phyloP scores from a whole-genome alignment of 192 early-diverging fungal species.

The Entomortierella beljakovae region DNA sequence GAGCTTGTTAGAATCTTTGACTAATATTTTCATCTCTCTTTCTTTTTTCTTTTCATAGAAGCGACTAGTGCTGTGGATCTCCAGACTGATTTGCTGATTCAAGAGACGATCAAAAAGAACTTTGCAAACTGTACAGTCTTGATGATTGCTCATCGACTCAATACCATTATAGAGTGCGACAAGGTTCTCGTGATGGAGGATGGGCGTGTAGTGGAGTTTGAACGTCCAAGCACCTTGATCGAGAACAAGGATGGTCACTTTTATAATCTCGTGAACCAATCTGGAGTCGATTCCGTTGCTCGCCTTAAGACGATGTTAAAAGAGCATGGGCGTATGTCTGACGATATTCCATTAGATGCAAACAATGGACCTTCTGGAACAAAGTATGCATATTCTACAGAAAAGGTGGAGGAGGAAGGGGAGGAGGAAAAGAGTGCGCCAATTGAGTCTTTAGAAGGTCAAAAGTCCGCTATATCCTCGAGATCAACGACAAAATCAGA shows the following conservation, averaged over 20 bases:
- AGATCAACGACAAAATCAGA: no score
- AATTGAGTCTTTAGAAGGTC: neutral
- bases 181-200: conserved; percentile 63
- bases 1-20: no score
- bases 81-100: conserved; percentile 61
- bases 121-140: conserved; percentile 68
- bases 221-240: conserved; percentile 47
- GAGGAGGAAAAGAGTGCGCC: conserved; percentile 3
- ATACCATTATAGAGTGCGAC: conserved; percentile 68
- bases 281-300: conserved; percentile 46
- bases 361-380: conserved; percentile 6
- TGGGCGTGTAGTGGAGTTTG: conserved; percentile 61
- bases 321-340: conserved; percentile 47
- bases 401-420: neutral
- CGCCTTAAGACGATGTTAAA: conserved; percentile 43
- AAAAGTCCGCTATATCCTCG: conserved; percentile 5
- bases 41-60: conserved; percentile 17
- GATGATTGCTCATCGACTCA: conserved; percentile 74
- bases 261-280: conserved; percentile 44
- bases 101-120: conserved; percentile 62
- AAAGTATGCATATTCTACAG: neutral
- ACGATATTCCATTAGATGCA: conserved; percentile 16
- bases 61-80: conserved; percentile 69
- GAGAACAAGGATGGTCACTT: conserved; percentile 56
- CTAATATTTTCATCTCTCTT: neutral